Evolutionary conservation across 768 basidiomycete species (phyloP).

Genomic region (Leccinellum luteum): DNA sequence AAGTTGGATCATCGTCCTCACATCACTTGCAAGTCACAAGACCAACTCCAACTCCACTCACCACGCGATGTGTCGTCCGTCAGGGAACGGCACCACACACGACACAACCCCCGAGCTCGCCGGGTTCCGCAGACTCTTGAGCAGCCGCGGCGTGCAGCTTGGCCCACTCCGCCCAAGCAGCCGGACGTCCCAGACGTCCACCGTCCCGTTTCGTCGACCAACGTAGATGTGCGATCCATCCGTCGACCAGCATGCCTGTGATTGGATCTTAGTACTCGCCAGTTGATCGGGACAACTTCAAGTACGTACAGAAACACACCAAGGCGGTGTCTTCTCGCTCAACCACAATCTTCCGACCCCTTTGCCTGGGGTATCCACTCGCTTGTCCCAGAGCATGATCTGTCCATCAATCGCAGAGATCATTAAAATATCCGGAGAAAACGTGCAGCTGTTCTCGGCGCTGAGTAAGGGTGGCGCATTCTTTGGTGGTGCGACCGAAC

Average conservation of each 20-base stretch:
- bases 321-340: constrained; percentile 90
- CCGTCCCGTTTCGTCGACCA: constrained; percentile 83
- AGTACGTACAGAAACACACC: constrained; percentile 86
- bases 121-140: constrained; percentile 85
- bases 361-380: constrained; percentile 57
- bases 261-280: constrained; percentile 1
- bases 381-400: constrained; percentile 86
- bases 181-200: constrained; percentile 96
- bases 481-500: constrained; percentile 56
- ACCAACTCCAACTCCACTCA: constrained; percentile 36
- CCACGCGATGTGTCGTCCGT: constrained; percentile 90
- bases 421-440: constrained; percentile 82
- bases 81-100: constrained; percentile 88
- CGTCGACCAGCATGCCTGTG: constrained; percentile 90
- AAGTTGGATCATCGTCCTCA: constrained; percentile 20
- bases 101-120: constrained; percentile 88
- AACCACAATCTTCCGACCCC: constrained; percentile 86
- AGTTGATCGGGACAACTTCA: constrained; percentile 2
- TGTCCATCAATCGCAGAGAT: constrained; percentile 92
- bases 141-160: constrained; percentile 63
- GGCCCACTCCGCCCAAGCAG: constrained; percentile 64
- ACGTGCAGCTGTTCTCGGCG: constrained; percentile 52
- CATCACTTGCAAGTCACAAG: constrained; percentile 11
- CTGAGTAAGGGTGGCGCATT: constrained; percentile 77
- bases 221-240: constrained; percentile 88